phyloP scores from a whole-genome alignment of 768 basidiomycete genomes.

The Serendipita indica region DNA sequence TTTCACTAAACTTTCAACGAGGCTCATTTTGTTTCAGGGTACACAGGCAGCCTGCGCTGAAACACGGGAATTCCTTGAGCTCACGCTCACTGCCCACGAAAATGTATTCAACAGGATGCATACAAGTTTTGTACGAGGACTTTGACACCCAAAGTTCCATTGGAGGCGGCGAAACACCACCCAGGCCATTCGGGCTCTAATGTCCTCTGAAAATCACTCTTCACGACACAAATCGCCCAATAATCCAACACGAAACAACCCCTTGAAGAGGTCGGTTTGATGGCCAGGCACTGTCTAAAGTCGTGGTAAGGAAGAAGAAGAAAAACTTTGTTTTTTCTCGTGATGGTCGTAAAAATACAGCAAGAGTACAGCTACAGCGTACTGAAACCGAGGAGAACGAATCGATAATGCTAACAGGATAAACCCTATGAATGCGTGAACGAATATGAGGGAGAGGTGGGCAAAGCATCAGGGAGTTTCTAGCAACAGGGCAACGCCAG shows the following conservation, averaged over 20 bases:
- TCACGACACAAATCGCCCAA: background rate
- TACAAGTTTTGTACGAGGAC: background rate
- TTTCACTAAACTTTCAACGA: background rate
- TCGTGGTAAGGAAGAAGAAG: conserved; percentile 3
- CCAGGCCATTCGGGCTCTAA: background rate
- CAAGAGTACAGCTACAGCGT: background rate
- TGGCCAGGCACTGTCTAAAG: conserved; percentile 1
- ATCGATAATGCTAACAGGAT: background rate
- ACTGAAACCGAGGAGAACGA: background rate
- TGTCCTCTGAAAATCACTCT: background rate
- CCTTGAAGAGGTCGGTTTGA: background rate
- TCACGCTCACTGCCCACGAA: background rate
- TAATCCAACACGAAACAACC: background rate
- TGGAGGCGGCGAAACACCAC: background rate
- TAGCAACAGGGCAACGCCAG: background rate
- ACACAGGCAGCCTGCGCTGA: background rate
- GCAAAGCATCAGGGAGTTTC: background rate
- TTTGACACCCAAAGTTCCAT: background rate
- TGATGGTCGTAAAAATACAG: background rate
- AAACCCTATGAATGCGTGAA: background rate
- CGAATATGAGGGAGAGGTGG: background rate
- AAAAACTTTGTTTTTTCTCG: background rate
- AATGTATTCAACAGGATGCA: background rate
- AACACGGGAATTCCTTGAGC: background rate
- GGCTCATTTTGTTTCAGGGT: background rate